These are phyloP conservation scores for Colletotrichum australisinense DNA, from an alignment of 2,329 filamentous ascomycete genomes.

Conservation along the genomic window DNA sequence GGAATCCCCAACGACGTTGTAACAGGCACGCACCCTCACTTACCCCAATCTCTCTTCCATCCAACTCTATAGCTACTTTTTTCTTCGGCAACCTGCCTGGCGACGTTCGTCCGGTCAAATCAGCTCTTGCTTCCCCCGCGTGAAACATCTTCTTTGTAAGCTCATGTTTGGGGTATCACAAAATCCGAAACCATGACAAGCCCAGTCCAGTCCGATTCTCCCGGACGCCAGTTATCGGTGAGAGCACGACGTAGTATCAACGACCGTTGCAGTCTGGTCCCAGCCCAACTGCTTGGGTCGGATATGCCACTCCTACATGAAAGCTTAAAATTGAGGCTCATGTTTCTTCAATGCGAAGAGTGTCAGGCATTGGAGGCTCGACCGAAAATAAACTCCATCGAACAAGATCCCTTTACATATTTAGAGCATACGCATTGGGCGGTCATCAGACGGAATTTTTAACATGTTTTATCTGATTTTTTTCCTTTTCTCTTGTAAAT, in stretches of 20 bases:
- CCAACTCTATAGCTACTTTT: no score
- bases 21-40: no score
- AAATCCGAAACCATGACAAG: neutral
- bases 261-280: neutral
- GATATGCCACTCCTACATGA: neutral
- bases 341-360: constrained; percentile 16
- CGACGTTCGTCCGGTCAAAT: neutral
- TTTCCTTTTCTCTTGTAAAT: constrained; percentile 10
- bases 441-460: constrained; percentile 11
- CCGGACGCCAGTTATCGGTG: no score
- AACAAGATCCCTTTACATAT: neutral
- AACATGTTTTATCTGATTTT: constrained; percentile 25
- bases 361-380: neutral
- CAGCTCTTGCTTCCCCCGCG: neutral
- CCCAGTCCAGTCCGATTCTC: no score
- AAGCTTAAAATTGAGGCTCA: neutral
- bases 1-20: no score
- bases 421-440: neutral
- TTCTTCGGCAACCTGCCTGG: neutral
- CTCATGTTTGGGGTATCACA: neutral
- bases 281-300: neutral
- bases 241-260: no score
- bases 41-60: no score
- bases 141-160: neutral
- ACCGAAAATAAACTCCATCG: neutral